Evolutionary conservation across 768 basidiomycete genomes (phyloP).

Genomic region (Artomyces pyxidatus): DNA sequence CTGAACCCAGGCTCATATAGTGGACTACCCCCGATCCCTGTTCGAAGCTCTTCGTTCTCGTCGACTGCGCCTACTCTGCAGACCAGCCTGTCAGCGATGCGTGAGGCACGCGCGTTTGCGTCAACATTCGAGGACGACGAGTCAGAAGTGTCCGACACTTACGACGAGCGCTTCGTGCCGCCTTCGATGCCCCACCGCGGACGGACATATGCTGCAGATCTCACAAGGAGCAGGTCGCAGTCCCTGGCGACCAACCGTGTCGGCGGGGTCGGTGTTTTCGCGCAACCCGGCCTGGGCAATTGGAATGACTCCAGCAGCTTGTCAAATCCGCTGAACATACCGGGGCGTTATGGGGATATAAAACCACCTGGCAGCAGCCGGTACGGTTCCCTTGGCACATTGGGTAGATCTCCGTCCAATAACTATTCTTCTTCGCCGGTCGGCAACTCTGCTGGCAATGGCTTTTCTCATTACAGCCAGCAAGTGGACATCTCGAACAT

Average conservation of each 20-base stretch:
- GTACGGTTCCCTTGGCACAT: slow-evolving; percentile 52
- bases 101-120: slow-evolving; percentile 54
- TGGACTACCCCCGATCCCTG: slow-evolving; percentile 37
- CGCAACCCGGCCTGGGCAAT: slow-evolving; percentile 33
- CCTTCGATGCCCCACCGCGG: slow-evolving; percentile 40
- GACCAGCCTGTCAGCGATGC: slow-evolving; percentile 56
- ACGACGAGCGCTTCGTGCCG: slow-evolving; percentile 35
- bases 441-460: slow-evolving; percentile 36
- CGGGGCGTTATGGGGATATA: slow-evolving; percentile 50
- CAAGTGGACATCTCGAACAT: slow-evolving; percentile 63
- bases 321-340: slow-evolving; percentile 51
- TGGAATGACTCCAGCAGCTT: slow-evolving; percentile 53
- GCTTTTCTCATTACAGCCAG: slow-evolving; percentile 34
- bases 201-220: slow-evolving; percentile 53
- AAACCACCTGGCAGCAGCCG: slow-evolving; percentile 56
- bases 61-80: slow-evolving; percentile 36
- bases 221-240: slow-evolving; percentile 69
- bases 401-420: slow-evolving; percentile 49
- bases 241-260: slow-evolving; percentile 59
- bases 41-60: slow-evolving; percentile 64
- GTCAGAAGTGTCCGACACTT: slow-evolving; percentile 52
- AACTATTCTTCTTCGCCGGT: slow-evolving; percentile 41
- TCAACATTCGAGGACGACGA: slow-evolving; percentile 83
- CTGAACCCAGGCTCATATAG: slow-evolving; percentile 33
- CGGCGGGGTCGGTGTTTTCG: slow-evolving; percentile 43